phyloP scores from a whole-genome alignment of 2,329 filamentous ascomycete species.

The Sporothrix schenckii region DNA sequence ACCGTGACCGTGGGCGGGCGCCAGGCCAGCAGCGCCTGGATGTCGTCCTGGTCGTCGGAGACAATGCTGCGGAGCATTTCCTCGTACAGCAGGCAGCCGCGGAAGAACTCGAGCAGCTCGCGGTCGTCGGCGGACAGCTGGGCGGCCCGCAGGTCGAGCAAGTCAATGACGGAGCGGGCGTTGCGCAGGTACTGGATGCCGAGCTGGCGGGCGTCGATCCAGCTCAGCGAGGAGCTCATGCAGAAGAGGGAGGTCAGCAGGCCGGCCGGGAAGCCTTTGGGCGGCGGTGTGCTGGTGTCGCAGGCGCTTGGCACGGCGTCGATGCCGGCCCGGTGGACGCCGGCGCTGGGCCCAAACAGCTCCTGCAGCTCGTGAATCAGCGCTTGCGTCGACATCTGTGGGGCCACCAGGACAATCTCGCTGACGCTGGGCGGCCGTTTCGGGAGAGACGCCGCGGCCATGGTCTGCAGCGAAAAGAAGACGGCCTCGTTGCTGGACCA shows the following conservation, averaged over 20 bases:
- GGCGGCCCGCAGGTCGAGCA: constrained; percentile 28
- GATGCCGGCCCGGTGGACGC: not conserved
- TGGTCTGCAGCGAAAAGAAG: constrained; percentile 47
- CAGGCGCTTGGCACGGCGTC: not conserved
- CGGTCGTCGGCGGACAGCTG: constrained; percentile 37
- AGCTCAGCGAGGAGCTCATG: constrained; percentile 47
- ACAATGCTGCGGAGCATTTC: constrained; percentile 48
- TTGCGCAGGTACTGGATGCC: constrained; percentile 38
- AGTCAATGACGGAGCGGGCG: constrained; percentile 37
- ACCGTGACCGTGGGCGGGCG: not conserved
- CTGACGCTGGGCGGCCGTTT: constrained; percentile 45
- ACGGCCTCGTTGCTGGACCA: constrained; percentile 47
- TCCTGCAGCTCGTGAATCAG: constrained; percentile 45
- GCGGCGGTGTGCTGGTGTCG: not conserved
- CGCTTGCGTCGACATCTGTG: constrained; percentile 43
- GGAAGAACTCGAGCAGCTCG: constrained; percentile 45
- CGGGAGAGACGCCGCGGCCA: constrained; percentile 47
- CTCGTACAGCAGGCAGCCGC: constrained; percentile 47
- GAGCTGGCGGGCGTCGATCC: constrained; percentile 44
- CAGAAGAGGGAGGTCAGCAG: constrained; percentile 47
- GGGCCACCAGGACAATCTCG: constrained; percentile 43
- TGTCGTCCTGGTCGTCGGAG: constrained; percentile 41
- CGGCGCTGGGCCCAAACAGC: constrained; percentile 34
- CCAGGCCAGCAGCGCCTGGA: constrained; percentile 34
- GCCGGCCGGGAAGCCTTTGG: constrained; percentile 41